Percentiles rank a stretch among this genome's conserved stretches.
phyloP scores from a whole-genome alignment of 371 early-diverging fungal species.

The Mortierella sp. region DNA sequence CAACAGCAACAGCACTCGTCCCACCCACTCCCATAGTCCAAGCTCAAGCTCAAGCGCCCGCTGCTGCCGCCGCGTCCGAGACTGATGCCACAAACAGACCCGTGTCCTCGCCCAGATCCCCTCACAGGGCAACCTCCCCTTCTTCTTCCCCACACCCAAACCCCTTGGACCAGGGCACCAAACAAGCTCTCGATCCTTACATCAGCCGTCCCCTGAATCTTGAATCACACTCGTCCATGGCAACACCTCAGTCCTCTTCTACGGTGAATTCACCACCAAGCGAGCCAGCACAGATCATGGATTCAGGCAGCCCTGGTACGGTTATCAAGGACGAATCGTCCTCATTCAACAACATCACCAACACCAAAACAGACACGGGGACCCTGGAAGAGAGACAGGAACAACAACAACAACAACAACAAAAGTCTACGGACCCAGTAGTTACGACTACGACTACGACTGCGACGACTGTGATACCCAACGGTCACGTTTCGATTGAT shows the following conservation, averaged over 20 bases:
- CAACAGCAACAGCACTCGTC: background rate
- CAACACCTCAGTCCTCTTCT: constrained; percentile 5
- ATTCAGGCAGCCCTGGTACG: constrained; percentile 1
- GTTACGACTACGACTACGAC: constrained; percentile 4
- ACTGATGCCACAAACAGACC: constrained; percentile 31
- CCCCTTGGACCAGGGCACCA: background rate
- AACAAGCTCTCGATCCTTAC: background rate
- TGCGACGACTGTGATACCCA: background rate
- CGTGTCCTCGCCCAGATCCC: constrained; percentile 8
- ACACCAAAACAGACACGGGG: background rate
- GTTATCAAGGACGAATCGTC: background rate
- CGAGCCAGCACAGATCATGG: background rate
- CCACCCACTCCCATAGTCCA: background rate
- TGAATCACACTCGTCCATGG: constrained; percentile 3
- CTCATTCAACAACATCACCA: background rate
- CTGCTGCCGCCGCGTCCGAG: constrained; percentile 25
- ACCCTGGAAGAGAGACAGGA: background rate
- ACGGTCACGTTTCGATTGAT: background rate
- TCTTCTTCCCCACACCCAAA: background rate
- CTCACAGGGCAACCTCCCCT: background rate
- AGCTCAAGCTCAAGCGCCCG: constrained; percentile 15
- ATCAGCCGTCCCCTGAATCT: background rate
- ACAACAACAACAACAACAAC: background rate
- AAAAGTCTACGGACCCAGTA: background rate
- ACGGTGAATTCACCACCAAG: constrained; percentile 5